A percentile compares a stretch with the other conserved stretches of the same genome.
phyloP scores from a whole-genome alignment of 2,329 filamentous ascomycete genomes.

The Macroventuria anomochaeta region DNA sequence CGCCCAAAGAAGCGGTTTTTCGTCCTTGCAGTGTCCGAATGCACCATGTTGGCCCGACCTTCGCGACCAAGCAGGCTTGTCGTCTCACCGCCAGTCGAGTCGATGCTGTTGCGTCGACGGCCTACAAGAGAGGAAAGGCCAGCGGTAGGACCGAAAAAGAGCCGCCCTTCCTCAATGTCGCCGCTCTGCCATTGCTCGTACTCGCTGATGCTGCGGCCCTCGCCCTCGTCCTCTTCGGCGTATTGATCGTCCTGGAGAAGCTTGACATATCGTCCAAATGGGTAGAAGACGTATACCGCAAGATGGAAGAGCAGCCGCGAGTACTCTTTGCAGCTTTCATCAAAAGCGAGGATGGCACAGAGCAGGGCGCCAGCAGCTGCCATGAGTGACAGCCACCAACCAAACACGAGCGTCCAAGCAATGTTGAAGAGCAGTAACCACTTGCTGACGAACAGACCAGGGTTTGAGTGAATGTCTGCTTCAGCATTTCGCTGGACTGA shows the following conservation, averaged over 20 bases:
- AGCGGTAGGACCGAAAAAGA: constrained; percentile 88
- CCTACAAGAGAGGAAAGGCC: constrained; percentile 79
- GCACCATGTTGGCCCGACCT: constrained; percentile 56
- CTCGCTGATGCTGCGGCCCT: constrained; percentile 95
- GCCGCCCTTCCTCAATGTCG: constrained; percentile 90
- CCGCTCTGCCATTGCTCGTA: constrained; percentile 99
- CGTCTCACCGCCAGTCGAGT: constrained; percentile 85
- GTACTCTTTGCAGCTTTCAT: constrained; percentile 81
- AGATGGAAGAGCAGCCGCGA: constrained; percentile 84
- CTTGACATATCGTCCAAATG: constrained; percentile 94
- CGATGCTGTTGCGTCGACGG: constrained; percentile 83
- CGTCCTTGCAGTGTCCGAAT: constrained; percentile 51
- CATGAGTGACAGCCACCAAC: constrained; percentile 91
- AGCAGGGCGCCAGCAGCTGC: constrained; percentile 75
- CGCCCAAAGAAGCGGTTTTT: constrained; percentile 93
- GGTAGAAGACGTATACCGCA: constrained; percentile 87
- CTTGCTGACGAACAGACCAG: constrained; percentile 81
- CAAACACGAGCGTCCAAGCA: constrained; percentile 88
- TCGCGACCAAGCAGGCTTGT: constrained; percentile 82
- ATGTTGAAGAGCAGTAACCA: constrained; percentile 90
- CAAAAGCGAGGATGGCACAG: constrained; percentile 80
- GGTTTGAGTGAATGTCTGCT: constrained; percentile 94
- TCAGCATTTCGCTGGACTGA: constrained; percentile 97
- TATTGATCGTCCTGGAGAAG: constrained; percentile 94
- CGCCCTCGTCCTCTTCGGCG: constrained; percentile 89